Evolutionary conservation across 2,329 filamentous ascomycete genomes (phyloP).

Genomic region (Trichophyton simii): DNA sequence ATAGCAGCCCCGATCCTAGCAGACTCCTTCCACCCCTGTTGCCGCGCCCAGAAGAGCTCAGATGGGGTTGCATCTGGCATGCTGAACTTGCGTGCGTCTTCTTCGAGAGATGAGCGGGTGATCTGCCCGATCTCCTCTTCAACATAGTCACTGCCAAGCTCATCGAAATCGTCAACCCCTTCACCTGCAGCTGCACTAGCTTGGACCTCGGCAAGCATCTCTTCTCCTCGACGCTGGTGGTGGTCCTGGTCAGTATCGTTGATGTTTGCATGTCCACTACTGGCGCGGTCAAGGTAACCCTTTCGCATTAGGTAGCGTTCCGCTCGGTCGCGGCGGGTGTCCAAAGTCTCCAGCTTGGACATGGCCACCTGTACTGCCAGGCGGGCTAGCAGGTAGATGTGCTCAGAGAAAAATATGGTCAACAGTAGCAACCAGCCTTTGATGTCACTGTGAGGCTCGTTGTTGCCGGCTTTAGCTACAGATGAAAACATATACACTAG

Average conservation of each 20-base stretch:
- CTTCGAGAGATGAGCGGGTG: slow-evolving; percentile 28
- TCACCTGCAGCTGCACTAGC: slow-evolving; percentile 7
- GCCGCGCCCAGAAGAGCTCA: slow-evolving; percentile 33
- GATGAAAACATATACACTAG: slow-evolving; percentile 81
- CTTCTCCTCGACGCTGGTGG: background rate
- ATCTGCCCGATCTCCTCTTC: slow-evolving; percentile 25
- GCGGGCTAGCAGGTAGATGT: slow-evolving; percentile 72
- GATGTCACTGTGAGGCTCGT: slow-evolving; percentile 29
- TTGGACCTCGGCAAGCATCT: slow-evolving; percentile 18
- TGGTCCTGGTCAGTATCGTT: too few relatives aligned
- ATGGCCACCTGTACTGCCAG: slow-evolving; percentile 60
- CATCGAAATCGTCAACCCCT: slow-evolving; percentile 18
- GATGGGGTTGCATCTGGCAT: slow-evolving; percentile 22
- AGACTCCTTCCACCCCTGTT: slow-evolving; percentile 34
- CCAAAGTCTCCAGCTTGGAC: slow-evolving; percentile 66
- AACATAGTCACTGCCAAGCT: slow-evolving; percentile 29
- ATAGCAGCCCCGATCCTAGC: slow-evolving; percentile 29
- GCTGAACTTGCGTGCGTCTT: slow-evolving; percentile 30
- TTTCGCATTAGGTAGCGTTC: slow-evolving; percentile 73
- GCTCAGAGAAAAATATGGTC: slow-evolving; percentile 73
- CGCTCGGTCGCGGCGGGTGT: slow-evolving; percentile 64
- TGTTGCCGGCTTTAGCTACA: slow-evolving; percentile 27
- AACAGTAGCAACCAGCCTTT: slow-evolving; percentile 65
- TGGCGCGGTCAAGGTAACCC: slow-evolving; percentile 50
- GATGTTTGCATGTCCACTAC: background rate